These are phyloP conservation scores for Ascochyta clinopodiicola DNA, from an alignment of 2,329 filamentous ascomycete genomes.

Conservation along the genomic window DNA sequence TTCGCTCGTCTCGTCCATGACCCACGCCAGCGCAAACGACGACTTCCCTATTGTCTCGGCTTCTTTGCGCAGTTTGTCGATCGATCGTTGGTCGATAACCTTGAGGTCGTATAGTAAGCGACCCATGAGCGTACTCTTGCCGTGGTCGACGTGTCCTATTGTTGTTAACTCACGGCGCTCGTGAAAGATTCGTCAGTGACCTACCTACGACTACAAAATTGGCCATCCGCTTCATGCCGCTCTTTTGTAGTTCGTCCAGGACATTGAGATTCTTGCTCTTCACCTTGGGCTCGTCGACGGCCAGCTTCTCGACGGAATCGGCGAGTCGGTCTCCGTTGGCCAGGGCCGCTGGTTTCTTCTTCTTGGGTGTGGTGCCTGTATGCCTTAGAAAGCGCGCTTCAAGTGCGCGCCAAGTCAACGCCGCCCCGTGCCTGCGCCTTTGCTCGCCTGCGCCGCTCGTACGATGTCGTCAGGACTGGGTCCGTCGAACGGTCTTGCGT, in stretches of 20 bases:
- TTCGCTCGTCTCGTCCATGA: constrained; percentile 89
- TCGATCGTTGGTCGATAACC: constrained; percentile 83
- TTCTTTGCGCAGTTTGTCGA: constrained; percentile 87
- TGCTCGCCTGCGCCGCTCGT: constrained; percentile 73
- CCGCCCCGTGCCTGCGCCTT: constrained; percentile 51
- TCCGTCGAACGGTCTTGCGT: constrained; percentile 72
- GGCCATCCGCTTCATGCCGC: constrained; percentile 76
- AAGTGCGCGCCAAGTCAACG: constrained; percentile 30
- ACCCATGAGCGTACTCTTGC: constrained; percentile 97
- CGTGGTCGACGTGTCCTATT: constrained; percentile 91
- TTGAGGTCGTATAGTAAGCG: constrained; percentile 88
- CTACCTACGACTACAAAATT: constrained; percentile 93
- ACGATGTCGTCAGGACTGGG: constrained; percentile 94
- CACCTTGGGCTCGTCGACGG: constrained; percentile 60
- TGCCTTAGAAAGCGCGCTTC: constrained; percentile 28
- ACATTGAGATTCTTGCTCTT: constrained; percentile 85
- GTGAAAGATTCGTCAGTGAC: constrained; percentile 30
- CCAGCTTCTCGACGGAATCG: constrained; percentile 56
- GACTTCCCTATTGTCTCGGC: constrained; percentile 91
- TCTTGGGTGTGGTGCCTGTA: constrained; percentile 39
- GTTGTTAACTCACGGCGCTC: constrained; percentile 5
- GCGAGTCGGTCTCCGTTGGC: constrained; percentile 47
- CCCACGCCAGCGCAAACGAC: constrained; percentile 96
- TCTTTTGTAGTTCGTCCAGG: constrained; percentile 77
- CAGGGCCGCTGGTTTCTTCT: constrained; percentile 22